A percentile compares a stretch with the other conserved stretches of the same genome.
Conservation (phyloP, 208 protist genomes). For the Leishmania aethiopica region DNA sequence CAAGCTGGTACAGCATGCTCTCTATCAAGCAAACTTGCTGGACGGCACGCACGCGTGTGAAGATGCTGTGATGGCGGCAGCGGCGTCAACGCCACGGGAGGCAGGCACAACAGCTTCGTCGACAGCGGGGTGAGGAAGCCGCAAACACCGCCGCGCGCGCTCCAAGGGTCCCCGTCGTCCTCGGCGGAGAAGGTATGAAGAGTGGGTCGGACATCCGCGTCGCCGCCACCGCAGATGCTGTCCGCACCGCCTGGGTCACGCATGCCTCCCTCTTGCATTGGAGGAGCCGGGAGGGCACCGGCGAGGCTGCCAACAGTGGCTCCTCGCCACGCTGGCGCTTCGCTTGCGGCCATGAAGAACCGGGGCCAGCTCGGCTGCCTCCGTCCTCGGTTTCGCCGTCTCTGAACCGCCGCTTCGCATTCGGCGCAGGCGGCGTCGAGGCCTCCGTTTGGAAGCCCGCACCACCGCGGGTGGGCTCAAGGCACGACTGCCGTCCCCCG, state of each 20-base stretch:
- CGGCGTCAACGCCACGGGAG: not conserved
- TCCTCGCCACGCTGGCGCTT: not conserved
- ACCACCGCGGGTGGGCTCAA: not conserved
- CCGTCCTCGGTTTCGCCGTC: not conserved
- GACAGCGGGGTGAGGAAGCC: slow-evolving; percentile 8
- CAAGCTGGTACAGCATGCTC: not conserved
- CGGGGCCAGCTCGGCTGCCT: not conserved
- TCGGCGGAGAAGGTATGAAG: not conserved
- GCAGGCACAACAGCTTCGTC: not conserved
- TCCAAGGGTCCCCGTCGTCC: not conserved
- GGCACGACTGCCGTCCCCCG: not conserved
- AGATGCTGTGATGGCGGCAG: not conserved
- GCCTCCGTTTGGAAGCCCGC: not conserved
- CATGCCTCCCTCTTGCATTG: not conserved
- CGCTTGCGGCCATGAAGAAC: not conserved
- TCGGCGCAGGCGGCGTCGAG: not conserved
- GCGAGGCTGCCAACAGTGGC: not conserved
- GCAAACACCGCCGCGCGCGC: not conserved
- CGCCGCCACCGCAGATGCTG: not conserved
- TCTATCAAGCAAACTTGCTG: slow-evolving; percentile 7
- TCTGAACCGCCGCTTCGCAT: not conserved
- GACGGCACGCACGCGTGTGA: not conserved
- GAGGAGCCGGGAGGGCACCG: not conserved
- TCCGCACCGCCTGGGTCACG: not conserved
- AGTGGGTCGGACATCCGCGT: not conserved